Evolutionary conservation across 352 stramenopile genomes (phyloP).

Genomic region (Saprolegnia parasitica): DNA sequence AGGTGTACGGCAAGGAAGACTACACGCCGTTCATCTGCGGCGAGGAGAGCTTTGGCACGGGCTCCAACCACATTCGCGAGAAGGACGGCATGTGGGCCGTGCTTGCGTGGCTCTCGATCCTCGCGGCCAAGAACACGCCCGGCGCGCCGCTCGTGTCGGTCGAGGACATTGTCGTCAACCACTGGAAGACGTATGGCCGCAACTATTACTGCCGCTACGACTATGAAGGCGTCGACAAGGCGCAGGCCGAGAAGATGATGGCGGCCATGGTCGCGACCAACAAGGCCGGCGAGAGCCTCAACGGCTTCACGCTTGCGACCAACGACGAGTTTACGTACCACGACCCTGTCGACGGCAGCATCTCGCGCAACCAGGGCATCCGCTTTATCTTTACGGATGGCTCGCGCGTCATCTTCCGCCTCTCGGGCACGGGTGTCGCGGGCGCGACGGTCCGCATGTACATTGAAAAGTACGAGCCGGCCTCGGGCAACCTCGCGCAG

Average conservation of each 20-base stretch:
- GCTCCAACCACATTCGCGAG: slow-evolving; percentile 98
- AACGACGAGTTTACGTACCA: slow-evolving; percentile 98
- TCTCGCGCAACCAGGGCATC: slow-evolving; percentile 95
- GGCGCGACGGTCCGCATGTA: slow-evolving; percentile 99
- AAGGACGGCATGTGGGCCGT: slow-evolving; percentile 99
- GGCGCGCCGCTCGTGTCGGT: slow-evolving; percentile 91
- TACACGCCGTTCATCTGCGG: slow-evolving; percentile 99
- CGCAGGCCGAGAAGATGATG: slow-evolving; percentile 57
- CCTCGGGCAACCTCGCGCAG: slow-evolving; percentile 77
- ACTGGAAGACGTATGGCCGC: slow-evolving; percentile 96
- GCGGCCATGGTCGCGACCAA: slow-evolving; percentile 67
- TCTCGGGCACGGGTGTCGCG: slow-evolving; percentile 96
- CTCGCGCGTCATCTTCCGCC: slow-evolving; percentile 95
- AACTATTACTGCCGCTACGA: slow-evolving; percentile 99
- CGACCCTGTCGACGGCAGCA: slow-evolving; percentile 96
- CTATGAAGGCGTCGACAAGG: slow-evolving; percentile 97
- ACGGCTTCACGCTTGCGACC: slow-evolving; percentile 76
- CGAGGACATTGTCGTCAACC: slow-evolving; percentile 93
- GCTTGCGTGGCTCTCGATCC: slow-evolving; percentile 97
- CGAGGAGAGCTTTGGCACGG: slow-evolving; percentile 98
- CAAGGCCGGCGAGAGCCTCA: slow-evolving; percentile 56
- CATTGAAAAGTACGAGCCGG: slow-evolving; percentile 97
- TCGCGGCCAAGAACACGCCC: slow-evolving; percentile 86
- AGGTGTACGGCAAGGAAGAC: slow-evolving; percentile 93
- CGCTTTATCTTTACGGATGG: slow-evolving; percentile 94